Evolutionary conservation across 2,329 filamentous ascomycete genomes (phyloP).

Genomic region (Stromatinia cepivora): DNA sequence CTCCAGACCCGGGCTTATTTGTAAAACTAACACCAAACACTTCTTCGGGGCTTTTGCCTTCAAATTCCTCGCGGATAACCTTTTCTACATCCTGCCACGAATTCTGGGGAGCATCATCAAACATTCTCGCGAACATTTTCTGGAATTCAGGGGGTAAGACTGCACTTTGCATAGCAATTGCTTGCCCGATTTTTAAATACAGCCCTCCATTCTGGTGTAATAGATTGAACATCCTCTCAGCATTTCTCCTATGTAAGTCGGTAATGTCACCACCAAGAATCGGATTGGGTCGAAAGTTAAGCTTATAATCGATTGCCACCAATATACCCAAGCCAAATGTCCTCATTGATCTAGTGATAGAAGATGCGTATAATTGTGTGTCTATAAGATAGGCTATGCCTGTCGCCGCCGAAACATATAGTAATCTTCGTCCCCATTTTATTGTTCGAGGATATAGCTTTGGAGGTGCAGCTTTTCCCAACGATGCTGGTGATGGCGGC

Average conservation of each 20-base stretch:
- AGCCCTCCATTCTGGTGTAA: constrained; percentile 85
- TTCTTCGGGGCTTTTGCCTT: constrained; percentile 77
- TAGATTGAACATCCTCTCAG: constrained; percentile 77
- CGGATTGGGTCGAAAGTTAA: constrained; percentile 87
- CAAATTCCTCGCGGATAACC: constrained; percentile 87
- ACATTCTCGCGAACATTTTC: constrained; percentile 94
- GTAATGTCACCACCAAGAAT: constrained; percentile 70
- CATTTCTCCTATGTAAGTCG: constrained; percentile 80
- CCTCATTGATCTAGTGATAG: constrained; percentile 72
- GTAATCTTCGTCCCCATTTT: constrained; percentile 75
- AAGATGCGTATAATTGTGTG: constrained; percentile 73
- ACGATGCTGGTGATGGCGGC: constrained; percentile 75
- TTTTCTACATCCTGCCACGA: constrained; percentile 80
- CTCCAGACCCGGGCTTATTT: constrained; percentile 60
- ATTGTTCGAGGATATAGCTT: constrained; percentile 70
- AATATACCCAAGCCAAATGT: constrained; percentile 80
- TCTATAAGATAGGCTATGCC: constrained; percentile 70
- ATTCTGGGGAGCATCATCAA: constrained; percentile 95
- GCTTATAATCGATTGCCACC: constrained; percentile 89
- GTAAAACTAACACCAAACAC: constrained; percentile 88
- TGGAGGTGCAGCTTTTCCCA: constrained; percentile 70
- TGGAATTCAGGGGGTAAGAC: constrained; percentile 93
- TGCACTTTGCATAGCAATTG: constrained; percentile 96
- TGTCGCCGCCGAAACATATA: constrained; percentile 59
- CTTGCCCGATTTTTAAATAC: constrained; percentile 97